Base-by-base conservation (phyloP, 257 asterid genomes). In the Mitragyna speciosa region DNA sequence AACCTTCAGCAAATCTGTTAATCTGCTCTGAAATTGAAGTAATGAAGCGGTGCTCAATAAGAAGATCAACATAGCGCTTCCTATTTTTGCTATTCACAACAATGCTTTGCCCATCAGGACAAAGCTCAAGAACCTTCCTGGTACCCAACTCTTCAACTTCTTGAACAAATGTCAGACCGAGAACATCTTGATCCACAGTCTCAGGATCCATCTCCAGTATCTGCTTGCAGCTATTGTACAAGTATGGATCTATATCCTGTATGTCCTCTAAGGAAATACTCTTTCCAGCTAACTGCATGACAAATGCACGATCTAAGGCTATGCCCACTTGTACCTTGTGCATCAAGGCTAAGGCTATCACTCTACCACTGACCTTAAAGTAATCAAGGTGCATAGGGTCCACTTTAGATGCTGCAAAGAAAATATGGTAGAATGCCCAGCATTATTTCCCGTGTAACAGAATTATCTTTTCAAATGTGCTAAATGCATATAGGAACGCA, bases 291-390 rank as follows among this genome's bases (percentile, higher is more conserved):
- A 96, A 86, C 84, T 89, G 98, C 80, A 79, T 76, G 80, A 90
- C 86, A 88, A 94, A 94, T 56, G 88, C 88, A 22, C 98, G 99
- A 84, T 92, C 99, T 81, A 96, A 87, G 69, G 91, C 96, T 72
- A 96, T 81, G 66, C 99, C 99, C 48, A 96, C 88, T 87, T 96
- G 99, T 71, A 96, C 86, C 86, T 90, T 96, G 76, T 94, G 97
- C 93, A 96, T 91, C 89, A 96, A 87, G 78, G 97, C 94, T 78
- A 96, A 86, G 66, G 99, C 98, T 83, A 94, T 89, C 85, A 94
- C 88, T 86, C 97, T 89, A 82, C 99, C 99, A 28, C 92, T 81
- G 88, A 96, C 94, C 83, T 78, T 87, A 85, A 91, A 96, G 84
- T 96, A 96, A 76, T 92, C 90, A 30, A 90, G 97, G 89, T 92